These are phyloP conservation scores for Cladosporium cucumerinum DNA, from an alignment of 2,329 filamentous ascomycete species.

Conservation along the genomic window DNA sequence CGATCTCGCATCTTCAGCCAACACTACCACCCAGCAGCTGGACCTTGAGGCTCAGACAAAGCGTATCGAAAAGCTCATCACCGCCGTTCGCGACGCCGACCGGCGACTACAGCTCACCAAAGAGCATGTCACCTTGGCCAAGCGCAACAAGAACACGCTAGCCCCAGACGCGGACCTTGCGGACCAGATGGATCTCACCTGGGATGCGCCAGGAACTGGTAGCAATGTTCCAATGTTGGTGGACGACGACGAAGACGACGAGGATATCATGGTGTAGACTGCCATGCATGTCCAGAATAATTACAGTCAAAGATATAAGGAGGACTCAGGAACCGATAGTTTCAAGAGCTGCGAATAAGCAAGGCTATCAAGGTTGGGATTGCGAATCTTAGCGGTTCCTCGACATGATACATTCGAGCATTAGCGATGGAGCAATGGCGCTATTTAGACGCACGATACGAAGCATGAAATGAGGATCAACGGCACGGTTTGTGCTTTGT, in stretches of 20 bases:
- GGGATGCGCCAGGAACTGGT: constrained; percentile 24
- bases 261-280: constrained; percentile 33
- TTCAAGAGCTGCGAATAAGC: neutral
- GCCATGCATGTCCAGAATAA: neutral
- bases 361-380: neutral
- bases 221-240: constrained; percentile 9
- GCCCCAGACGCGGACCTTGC: constrained; percentile 32
- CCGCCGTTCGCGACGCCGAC: constrained; percentile 53
- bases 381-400: neutral
- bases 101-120: constrained; percentile 55
- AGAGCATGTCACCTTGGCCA: constrained; percentile 56
- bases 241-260: constrained; percentile 24
- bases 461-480: constrained; percentile 11
- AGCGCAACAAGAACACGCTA: constrained; percentile 43
- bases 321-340: neutral
- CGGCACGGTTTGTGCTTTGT: neutral
- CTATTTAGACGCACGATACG: constrained; percentile 12
- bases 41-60: constrained; percentile 50
- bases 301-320: neutral
- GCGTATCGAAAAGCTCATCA: constrained; percentile 50
- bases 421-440: constrained; percentile 16
- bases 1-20: constrained; percentile 33
- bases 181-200: constrained; percentile 37
- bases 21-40: constrained; percentile 28
- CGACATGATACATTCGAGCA: neutral